A percentile compares a stretch with the other conserved stretches of the same genome.
Evolutionary conservation across 768 basidiomycete genomes (phyloP).

Genomic region (Mycena alexandri): DNA sequence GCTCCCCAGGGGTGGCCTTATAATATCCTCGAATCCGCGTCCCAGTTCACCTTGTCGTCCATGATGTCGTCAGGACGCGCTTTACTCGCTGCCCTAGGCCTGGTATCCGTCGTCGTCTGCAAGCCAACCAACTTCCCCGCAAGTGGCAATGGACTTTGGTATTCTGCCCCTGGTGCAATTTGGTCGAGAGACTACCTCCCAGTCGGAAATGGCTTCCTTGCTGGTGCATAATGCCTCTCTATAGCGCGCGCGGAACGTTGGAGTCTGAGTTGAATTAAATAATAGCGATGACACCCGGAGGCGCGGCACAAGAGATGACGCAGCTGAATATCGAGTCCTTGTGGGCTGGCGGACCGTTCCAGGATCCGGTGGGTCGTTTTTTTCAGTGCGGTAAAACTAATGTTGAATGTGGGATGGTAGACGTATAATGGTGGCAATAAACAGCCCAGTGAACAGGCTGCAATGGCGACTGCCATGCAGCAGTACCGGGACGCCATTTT

Average conservation of each 20-base stretch:
- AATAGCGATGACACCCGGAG: slow-evolving; percentile 76
- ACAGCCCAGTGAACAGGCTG: slow-evolving; percentile 55
- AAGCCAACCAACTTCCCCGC: slow-evolving; percentile 67
- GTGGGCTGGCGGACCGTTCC: slow-evolving; percentile 82
- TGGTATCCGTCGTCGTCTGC: slow-evolving; percentile 15
- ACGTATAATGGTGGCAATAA: slow-evolving; percentile 82
- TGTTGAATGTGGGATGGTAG: slow-evolving; percentile 44
- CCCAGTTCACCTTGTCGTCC: slow-evolving; percentile 10
- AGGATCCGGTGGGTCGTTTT: slow-evolving; percentile 63
- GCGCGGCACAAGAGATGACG: slow-evolving; percentile 67
- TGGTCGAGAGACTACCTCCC: slow-evolving; percentile 78
- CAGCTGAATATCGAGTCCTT: slow-evolving; percentile 83
- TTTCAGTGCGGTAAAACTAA: not conserved
- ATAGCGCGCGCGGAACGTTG: not conserved
- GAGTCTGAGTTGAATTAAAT: not conserved
- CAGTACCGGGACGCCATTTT: slow-evolving; percentile 70
- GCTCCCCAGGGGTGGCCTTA: slow-evolving; percentile 5
- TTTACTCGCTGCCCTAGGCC: slow-evolving; percentile 6
- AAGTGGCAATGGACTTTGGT: slow-evolving; percentile 86
- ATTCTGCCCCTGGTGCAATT: slow-evolving; percentile 60
- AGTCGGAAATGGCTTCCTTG: slow-evolving; percentile 81
- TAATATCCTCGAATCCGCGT: not conserved
- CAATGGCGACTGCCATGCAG: slow-evolving; percentile 64
- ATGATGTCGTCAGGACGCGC: slow-evolving; percentile 23
- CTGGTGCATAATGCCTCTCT: slow-evolving; percentile 51